These are phyloP conservation scores for Pythium biforme DNA, from an alignment of 352 stramenopile genomes.

Conservation along the genomic window DNA sequence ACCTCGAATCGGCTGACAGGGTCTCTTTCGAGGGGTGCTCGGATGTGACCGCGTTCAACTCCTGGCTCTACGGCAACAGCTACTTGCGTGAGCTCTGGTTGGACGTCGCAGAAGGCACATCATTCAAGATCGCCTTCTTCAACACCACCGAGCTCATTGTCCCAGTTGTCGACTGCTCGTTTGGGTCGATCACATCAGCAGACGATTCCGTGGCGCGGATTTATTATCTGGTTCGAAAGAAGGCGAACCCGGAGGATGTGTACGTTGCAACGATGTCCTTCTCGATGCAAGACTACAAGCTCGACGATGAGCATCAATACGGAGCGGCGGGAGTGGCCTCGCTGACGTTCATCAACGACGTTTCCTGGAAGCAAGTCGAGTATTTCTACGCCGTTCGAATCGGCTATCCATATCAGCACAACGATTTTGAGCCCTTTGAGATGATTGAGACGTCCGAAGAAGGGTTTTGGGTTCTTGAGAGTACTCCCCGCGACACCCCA, in stretches of 20 bases:
- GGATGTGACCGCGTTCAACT: constrained; percentile 16
- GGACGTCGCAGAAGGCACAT: constrained; percentile 14
- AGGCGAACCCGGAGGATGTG: constrained; percentile 25
- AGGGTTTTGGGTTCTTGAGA: background rate
- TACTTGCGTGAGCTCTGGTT: constrained; percentile 34
- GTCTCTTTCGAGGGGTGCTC: constrained; percentile 14
- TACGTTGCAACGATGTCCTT: constrained; percentile 30
- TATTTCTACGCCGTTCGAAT: constrained; percentile 32
- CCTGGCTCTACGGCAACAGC: constrained; percentile 29
- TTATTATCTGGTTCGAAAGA: constrained; percentile 43
- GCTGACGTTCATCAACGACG: constrained; percentile 35
- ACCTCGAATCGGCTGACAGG: constrained; percentile 1
- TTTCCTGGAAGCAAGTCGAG: constrained; percentile 19
- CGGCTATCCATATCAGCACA: constrained; percentile 30
- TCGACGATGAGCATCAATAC: constrained; percentile 28
- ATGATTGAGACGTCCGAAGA: background rate
- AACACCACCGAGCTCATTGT: constrained; percentile 31
- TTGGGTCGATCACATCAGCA: constrained; percentile 22
- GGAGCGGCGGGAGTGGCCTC: constrained; percentile 31
- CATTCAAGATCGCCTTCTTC: constrained; percentile 39
- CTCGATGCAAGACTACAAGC: constrained; percentile 42
- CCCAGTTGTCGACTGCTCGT: constrained; percentile 46
- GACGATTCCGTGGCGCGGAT: constrained; percentile 31
- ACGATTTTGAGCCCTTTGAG: constrained; percentile 9
- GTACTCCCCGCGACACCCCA: background rate